Evolutionary conservation across 2,329 filamentous ascomycete genomes (phyloP), one percentile per base, ranked within the genome.

Genomic region (Hymenoscyphus linearis): DNA sequence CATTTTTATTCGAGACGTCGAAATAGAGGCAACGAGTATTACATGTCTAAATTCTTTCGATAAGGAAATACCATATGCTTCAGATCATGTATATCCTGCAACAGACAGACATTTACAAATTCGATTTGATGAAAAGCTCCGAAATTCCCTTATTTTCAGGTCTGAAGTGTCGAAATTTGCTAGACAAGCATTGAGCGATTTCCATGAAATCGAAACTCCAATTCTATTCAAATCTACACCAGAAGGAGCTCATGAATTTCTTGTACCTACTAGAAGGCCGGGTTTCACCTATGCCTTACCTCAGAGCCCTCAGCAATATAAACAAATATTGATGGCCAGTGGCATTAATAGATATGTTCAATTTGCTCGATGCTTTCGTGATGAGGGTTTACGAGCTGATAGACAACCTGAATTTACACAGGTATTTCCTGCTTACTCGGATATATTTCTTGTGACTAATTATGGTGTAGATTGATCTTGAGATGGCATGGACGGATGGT

Each of bases 301-400:
- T 0, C 96, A 99, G 74, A 98, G 93, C 66, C 95, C 95, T 0
- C 95, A 99, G 74, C 95, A 99, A 74, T 99, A 98, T 73, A 99
- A 99, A 77, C 95, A 99, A 77, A 90, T 97, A 1, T 82, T 99
- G 50, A 98, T 99, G 92, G 90, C 92, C 0, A 89, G 90, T 63
- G 93, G 93, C 0, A 83, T 97, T 12, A 77, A 81, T 0, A 85
- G 83, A 47, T 99, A 99, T 73, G 96, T 88, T 74, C 95, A 99
- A 70, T 91, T 97, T 76, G 96, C 95, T 1, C 88, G 86, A 65
- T 99, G 95, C 72, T 99, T 97, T 75, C 87, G 95, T 14, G 96
- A 99, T 71, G 95, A 99, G 72, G 96, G 98, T 74, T 79, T 95
- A 37, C 84, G 95, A 22, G 90, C 93, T 1, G 96, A 99, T 74